phyloP scores from a whole-genome alignment of 2,329 filamentous ascomycete species.

The Neoascochyta sp. region DNA sequence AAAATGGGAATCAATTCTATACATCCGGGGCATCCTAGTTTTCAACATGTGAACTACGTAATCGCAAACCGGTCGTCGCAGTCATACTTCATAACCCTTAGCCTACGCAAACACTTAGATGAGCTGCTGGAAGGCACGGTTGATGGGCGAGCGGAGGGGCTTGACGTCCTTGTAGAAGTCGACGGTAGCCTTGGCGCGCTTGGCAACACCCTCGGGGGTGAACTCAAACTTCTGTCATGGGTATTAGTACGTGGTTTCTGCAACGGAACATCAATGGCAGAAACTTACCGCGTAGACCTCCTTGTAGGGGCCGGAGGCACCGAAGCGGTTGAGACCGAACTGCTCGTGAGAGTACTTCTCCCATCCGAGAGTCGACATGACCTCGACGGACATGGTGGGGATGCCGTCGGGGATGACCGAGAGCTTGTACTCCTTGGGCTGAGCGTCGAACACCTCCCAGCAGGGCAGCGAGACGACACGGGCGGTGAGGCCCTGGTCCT shows the following conservation, averaged over 20 bases:
- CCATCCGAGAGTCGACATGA: slow-evolving; percentile 97
- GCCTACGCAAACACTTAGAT: slow-evolving; percentile 57
- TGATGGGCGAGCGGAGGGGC: slow-evolving; percentile 82
- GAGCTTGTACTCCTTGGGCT: slow-evolving; percentile 92
- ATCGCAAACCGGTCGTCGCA: slow-evolving; percentile 13
- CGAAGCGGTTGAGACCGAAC: slow-evolving; percentile 98
- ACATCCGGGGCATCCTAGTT: slow-evolving; percentile 12
- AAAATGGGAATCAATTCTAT: slow-evolving; percentile 23
- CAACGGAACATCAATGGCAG: slow-evolving; percentile 30
- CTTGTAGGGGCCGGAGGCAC: slow-evolving; percentile 95
- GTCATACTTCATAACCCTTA: slow-evolving; percentile 10
- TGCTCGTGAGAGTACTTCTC: slow-evolving; percentile 99
- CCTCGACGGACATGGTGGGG: slow-evolving; percentile 88
- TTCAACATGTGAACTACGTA: slow-evolving; percentile 14
- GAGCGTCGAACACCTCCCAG: slow-evolving; percentile 93
- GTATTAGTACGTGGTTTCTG: slow-evolving; percentile 34
- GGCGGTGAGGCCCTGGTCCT: slow-evolving; percentile 80
- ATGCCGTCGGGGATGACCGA: slow-evolving; percentile 91
- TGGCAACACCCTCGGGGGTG: slow-evolving; percentile 92
- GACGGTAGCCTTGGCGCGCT: slow-evolving; percentile 87
- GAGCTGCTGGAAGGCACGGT: slow-evolving; percentile 96
- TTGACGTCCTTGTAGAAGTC: slow-evolving; percentile 98
- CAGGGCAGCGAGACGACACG: slow-evolving; percentile 95
- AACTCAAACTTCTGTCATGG: slow-evolving; percentile 92
- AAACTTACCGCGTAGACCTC: slow-evolving; percentile 78